Percentiles rank a stretch among this genome's conserved stretches.
Conservation (phyloP, 1,284 basidiomycete species). For the Cerioporus squamosus region DNA sequence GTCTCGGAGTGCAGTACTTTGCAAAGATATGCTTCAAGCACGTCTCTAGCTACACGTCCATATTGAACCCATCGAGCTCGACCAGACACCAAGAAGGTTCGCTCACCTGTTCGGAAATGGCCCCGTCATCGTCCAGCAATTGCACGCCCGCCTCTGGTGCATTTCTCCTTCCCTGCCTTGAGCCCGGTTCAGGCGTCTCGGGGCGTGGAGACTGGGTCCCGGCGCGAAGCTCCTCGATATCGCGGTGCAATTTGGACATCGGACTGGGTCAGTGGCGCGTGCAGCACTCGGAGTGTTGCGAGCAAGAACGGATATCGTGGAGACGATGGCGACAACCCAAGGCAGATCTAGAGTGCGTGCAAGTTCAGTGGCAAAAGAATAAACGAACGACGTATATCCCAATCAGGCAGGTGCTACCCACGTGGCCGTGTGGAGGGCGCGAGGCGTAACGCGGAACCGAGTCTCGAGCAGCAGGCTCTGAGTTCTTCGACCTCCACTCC, state of each 20-base stretch:
- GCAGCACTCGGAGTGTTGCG: background rate
- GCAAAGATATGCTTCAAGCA: slow-evolving; percentile 74
- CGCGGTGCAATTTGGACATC: slow-evolving; percentile 31
- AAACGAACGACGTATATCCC: slow-evolving; percentile 15
- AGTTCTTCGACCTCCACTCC: slow-evolving; percentile 26
- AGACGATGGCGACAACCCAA: background rate
- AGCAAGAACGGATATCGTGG: background rate
- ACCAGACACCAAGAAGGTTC: background rate
- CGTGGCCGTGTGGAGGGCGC: slow-evolving; percentile 8
- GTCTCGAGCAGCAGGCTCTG: background rate
- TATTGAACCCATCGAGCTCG: background rate
- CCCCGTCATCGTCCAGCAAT: slow-evolving; percentile 68
- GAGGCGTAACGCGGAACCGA: background rate
- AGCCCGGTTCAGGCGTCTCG: slow-evolving; percentile 64
- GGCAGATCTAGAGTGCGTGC: background rate
- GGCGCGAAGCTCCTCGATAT: slow-evolving; percentile 36
- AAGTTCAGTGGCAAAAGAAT: slow-evolving; percentile 19
- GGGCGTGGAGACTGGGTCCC: slow-evolving; percentile 51
- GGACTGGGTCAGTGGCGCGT: background rate
- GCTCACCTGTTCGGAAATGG: slow-evolving; percentile 64
- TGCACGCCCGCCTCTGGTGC: slow-evolving; percentile 41
- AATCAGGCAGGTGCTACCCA: slow-evolving; percentile 12
- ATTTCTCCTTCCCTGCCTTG: slow-evolving; percentile 62
- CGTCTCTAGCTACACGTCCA: slow-evolving; percentile 53
- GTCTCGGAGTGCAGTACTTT: slow-evolving; percentile 68